Evolutionary conservation across 306 rosid genomes (phyloP).

Genomic region (Vigna radiata): DNA sequence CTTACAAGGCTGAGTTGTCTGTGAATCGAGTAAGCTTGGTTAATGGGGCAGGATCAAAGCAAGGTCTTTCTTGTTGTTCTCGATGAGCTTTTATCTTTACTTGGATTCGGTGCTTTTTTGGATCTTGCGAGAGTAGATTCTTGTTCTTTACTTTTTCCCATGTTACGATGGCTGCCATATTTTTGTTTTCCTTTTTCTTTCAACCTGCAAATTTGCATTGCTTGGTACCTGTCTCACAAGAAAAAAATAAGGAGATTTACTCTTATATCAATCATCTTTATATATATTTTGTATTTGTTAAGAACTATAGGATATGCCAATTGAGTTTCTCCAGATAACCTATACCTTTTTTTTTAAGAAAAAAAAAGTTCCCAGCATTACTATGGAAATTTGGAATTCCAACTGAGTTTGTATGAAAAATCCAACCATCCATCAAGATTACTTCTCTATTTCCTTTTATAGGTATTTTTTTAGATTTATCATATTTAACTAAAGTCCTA

Average conservation of each 20-base stretch:
- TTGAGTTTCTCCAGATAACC: neutral
- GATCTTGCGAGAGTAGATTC: conserved; percentile 38
- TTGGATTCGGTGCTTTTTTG: conserved; percentile 41
- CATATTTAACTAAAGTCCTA: no score
- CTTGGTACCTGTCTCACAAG: conserved; percentile 9
- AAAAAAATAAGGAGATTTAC: neutral
- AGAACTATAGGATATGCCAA: neutral
- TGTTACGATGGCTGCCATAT: conserved; percentile 12
- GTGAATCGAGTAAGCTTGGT: conserved; percentile 75
- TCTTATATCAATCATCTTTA: neutral
- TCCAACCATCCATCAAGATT: no score
- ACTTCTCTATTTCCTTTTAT: no score
- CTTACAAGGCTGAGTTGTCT: conserved; percentile 84
- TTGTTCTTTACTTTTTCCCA: conserved; percentile 26
- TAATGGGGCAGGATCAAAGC: conserved; percentile 67
- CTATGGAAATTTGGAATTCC: no score
- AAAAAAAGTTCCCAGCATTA: no score
- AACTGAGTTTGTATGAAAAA: no score
- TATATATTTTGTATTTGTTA: neutral
- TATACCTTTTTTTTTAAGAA: no score
- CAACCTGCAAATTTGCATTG: neutral
- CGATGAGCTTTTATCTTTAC: conserved; percentile 50
- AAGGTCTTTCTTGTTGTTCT: conserved; percentile 71
- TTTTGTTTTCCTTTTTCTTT: conserved; percentile 2
- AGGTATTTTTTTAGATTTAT: neutral